These are phyloP conservation scores for Microbotryum lychnidis-dioicae DNA, from an alignment of 1,284 basidiomycete species.

Conservation along the genomic window DNA sequence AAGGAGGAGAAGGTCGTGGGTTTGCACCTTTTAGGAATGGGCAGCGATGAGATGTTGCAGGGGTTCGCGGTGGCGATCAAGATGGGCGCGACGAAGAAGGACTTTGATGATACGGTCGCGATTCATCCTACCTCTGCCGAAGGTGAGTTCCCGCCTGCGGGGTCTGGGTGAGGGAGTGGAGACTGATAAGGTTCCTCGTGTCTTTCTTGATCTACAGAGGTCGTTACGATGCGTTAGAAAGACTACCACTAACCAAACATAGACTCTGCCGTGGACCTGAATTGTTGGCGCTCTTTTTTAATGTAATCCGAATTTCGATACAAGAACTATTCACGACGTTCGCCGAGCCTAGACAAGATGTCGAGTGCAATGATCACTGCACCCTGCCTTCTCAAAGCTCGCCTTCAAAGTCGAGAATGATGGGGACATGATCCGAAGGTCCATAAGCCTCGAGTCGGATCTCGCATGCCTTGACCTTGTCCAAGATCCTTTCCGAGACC, in stretches of 20 bases:
- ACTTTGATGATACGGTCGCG: conserved; percentile 81
- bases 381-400: conserved; percentile 13
- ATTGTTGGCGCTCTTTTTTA: no score
- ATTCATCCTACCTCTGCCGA: conserved; percentile 58
- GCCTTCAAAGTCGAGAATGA: conserved; percentile 32
- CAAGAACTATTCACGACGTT: no score
- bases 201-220: conserved; percentile 6
- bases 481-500: conserved; percentile 28
- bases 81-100: conserved; percentile 80
- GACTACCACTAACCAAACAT: neutral
- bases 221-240: conserved; percentile 21
- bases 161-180: no score
- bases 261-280: no score
- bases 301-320: no score
- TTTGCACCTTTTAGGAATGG: conserved; percentile 81
- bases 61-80: conserved; percentile 92
- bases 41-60: conserved; percentile 86
- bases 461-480: conserved; percentile 31
- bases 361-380: no score
- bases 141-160: neutral
- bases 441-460: conserved; percentile 31
- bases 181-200: no score
- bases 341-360: no score
- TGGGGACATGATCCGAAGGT: conserved; percentile 29
- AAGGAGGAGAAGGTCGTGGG: conserved; percentile 90